Evolutionary conservation across 352 stramenopile genomes (phyloP), one percentile per base, ranked within the genome.

Genomic region (Globisporangium cylindrosporum): DNA sequence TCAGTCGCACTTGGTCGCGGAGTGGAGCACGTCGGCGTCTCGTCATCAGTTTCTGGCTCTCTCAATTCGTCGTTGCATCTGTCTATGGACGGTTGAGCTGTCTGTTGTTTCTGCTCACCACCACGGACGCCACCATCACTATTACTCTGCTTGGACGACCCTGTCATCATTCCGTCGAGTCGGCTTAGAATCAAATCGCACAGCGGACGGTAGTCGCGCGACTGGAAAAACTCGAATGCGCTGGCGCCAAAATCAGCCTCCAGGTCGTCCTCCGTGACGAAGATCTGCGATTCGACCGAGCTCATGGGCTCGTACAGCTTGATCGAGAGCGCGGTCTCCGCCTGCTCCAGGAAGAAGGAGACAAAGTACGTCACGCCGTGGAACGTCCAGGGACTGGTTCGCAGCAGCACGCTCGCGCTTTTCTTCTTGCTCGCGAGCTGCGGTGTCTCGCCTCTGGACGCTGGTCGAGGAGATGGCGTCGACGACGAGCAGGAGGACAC

Each of bases 301-400:
- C 81, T 91, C 78, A 91, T 90, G 36, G 82, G 82, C 73, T 93
- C 82, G 71, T 90, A 91, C 59, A 91, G 74, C 66, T 93, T 90
- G 73, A 93, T 81, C 32, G 80, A 83, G n/a, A 91, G 73, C 59
- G 64, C 53, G 18, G 73, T 25, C 7, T 73, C 75, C 7, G 72
- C 68, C 15, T 74, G 56, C 38, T 86, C 76, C 18, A 91, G 66
- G 64, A 90, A 90, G 62, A 93, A 91, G n/a, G 82, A 91, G n/a
- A 91, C 85, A 59, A 90, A 90, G 62, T 93, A 93, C 24, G 81
- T 86, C 55, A 91, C 78, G 18, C 76, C 73, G 36, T 75, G 78
- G 68, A 89, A 87, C 10, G 73, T 89, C 85, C 85, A 93, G 32
- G 82, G 78, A 70, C 82, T 88, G 27, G 81, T 90, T 4, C 81